These are phyloP conservation scores for Eucalyptus cloeziana DNA, from an alignment of 345 rosid genomes.

Conservation along the genomic window DNA sequence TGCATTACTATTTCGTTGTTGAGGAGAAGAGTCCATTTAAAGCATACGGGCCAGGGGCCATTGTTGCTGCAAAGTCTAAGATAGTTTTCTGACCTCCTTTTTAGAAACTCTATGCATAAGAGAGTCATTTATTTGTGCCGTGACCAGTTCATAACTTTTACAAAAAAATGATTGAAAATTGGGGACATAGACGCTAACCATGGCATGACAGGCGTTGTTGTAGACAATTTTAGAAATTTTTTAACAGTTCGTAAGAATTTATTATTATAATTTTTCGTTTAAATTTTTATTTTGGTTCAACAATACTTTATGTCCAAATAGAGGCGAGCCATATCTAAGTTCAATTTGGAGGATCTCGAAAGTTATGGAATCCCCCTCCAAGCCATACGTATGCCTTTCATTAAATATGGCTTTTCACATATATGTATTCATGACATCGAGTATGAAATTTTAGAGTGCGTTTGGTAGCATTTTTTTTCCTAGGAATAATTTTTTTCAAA, in stretches of 20 bases:
- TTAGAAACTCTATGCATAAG: not conserved
- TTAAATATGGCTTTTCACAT: not conserved
- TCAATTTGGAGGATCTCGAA: not conserved
- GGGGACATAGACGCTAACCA: rapidly evolving
- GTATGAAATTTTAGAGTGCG: not conserved
- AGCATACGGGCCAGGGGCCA: not conserved
- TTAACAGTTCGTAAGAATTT: too few relatives aligned
- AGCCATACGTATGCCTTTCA: not conserved
- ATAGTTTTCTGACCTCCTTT: not conserved
- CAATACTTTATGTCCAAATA: not conserved
- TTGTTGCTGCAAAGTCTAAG: not conserved
- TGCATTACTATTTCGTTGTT: not conserved
- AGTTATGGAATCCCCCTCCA: not conserved
- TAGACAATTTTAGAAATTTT: too few relatives aligned
- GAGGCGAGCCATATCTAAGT: rapidly evolving
- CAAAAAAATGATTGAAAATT: rapidly evolving
- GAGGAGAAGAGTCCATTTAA: not conserved
- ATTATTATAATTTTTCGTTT: too few relatives aligned
- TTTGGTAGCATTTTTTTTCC: rapidly evolving
- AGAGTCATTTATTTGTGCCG: not conserved
- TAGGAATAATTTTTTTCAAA: rapidly evolving
- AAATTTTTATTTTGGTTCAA: not conserved
- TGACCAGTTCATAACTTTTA: not conserved
- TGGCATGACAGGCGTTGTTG: rapidly evolving
- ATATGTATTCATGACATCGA: not conserved